Evolutionary conservation across 2,329 filamentous ascomycete species (phyloP), one percentile per base, ranked within the genome.

Genomic region (Dactylella cylindrospora): DNA sequence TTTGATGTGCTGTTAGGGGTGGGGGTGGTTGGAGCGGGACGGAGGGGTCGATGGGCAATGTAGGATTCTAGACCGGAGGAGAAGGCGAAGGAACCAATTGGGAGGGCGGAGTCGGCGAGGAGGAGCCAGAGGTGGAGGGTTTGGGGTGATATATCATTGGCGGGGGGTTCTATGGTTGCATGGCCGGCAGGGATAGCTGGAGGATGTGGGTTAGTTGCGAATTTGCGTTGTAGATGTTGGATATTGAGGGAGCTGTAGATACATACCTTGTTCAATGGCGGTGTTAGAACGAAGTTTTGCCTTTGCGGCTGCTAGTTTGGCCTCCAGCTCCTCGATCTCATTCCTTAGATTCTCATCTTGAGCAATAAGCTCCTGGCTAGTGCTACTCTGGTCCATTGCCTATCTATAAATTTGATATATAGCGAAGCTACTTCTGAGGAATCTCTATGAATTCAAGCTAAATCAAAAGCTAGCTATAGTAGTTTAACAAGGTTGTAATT

Each of bases 41-140:
- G 64, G 19, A 38, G 67, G 9, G 68, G 69, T 1, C 70, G 69
- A 75, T 93, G 88, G 2, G 85, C 84, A 13, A 90, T 81, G 72
- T 85, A 91, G 32, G 87, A 91, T 74, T 93, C 88, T 12, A 93
- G 79, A 2, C 87, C 87, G 67, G 82, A 86, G 76, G 84, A 88
- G 76, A 91, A 93, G 69, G 88, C 88, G 74, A 93, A 93, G n/a
- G 87, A 88, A 54, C 88, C 88, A 0, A 93, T 78, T 0, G 88
- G 88, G 2, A 93, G 80, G 10, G 86, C 86, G 1, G 88, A 90
- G 76, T 93, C 88, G 40, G 88, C 82, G 41, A 91, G 82, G 2
- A 93, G 78, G 25, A 91, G 80, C 29, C 90, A 80, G 66, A 85
- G 84, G 73, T 91, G 88, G 22, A 51, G 70, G 66, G 17, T 26